Conservation (phyloP, 306 rosid species). For the Astragalus membranaceus region DNA sequence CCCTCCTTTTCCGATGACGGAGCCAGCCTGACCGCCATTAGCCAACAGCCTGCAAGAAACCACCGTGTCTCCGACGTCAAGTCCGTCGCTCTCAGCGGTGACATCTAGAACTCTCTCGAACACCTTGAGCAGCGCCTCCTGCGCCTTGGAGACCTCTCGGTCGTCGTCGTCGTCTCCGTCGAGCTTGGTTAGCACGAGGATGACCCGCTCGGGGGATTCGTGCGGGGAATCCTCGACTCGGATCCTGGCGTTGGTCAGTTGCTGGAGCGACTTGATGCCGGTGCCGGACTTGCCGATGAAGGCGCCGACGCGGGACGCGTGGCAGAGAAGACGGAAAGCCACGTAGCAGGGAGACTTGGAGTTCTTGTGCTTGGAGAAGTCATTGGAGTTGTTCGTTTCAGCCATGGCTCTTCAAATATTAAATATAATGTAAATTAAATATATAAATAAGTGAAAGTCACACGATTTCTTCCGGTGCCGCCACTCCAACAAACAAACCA, state of each 20-base stretch:
- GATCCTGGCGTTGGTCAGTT: constrained; percentile 61
- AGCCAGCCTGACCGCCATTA: constrained; percentile 50
- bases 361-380: constrained; percentile 28
- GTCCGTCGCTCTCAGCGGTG: constrained; percentile 65
- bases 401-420: constrained; percentile 5
- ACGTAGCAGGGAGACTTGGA: constrained; percentile 39
- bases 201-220: constrained; percentile 65
- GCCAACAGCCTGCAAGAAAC: constrained; percentile 76
- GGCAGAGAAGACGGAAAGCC: constrained; percentile 87
- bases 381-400: constrained; percentile 20
- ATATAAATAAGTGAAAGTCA: too few species aligned
- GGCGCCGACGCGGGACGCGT: constrained; percentile 83
- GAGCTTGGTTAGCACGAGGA: constrained; percentile 35
- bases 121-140: constrained; percentile 76
- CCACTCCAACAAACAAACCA: too few species aligned
- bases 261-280: constrained; percentile 72
- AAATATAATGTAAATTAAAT: too few species aligned
- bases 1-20: constrained; percentile 91
- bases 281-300: constrained; percentile 77
- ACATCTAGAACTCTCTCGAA: constrained; percentile 81
- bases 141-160: constrained; percentile 42
- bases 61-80: constrained; percentile 38
- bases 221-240: constrained; percentile 58
- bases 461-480: neutral
- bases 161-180: neutral